Evolutionary conservation across 305 asterid species (phyloP).

Genomic region (Fraxinus paxiana): DNA sequence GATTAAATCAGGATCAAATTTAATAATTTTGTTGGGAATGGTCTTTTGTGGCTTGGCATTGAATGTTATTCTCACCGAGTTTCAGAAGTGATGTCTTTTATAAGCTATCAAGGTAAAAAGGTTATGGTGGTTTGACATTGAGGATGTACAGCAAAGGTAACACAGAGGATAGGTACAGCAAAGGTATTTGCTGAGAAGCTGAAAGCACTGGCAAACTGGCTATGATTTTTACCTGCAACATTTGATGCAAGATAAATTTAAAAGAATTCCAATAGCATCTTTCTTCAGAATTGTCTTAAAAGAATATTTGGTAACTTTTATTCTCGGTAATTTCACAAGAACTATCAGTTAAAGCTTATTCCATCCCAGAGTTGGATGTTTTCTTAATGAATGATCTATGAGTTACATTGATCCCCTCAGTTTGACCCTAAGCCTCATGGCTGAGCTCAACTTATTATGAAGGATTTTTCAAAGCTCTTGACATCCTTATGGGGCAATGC

Average conservation of each 20-base stretch:
- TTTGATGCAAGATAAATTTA: neutral
- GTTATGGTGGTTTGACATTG: neutral
- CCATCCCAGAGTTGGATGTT: neutral
- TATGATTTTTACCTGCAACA: neutral
- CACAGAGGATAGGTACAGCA: neutral
- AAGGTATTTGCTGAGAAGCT: neutral
- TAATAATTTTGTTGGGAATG: neutral
- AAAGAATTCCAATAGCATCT: neutral
- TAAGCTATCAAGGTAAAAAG: neutral
- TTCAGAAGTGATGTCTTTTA: neutral
- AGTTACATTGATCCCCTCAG: slow-evolving; percentile 6
- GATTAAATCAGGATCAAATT: neutral
- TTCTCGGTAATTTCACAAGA: neutral
- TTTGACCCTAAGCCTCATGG: neutral
- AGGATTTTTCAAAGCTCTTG: neutral
- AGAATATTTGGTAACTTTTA: neutral
- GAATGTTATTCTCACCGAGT: neutral
- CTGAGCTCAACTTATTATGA: neutral
- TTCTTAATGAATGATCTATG: neutral
- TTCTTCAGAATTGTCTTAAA: neutral
- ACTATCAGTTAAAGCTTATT: neutral
- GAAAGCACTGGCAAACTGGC: neutral
- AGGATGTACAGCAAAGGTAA: neutral
- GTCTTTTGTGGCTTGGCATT: neutral
- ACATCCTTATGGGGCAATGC: neutral